A percentile compares a stretch with the other conserved stretches of the same genome.
Evolutionary conservation across 441 rosid genomes (phyloP).

Genomic region (Jatropha podagrica): DNA sequence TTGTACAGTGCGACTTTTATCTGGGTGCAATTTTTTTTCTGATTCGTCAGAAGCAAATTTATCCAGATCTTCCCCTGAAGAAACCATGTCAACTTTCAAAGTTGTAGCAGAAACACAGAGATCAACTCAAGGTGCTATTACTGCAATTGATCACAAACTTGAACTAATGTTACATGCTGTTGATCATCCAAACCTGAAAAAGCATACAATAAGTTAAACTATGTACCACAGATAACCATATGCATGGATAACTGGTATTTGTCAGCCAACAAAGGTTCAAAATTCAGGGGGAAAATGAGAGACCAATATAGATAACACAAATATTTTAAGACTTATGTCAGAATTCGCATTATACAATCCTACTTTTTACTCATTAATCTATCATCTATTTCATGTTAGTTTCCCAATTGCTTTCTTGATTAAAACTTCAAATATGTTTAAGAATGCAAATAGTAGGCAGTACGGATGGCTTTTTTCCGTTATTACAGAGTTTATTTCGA

Average conservation of each 20-base stretch:
- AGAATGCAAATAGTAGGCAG: not conserved
- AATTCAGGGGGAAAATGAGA: not conserved
- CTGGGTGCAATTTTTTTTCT: constrained; percentile 29
- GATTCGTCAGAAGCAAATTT: constrained; percentile 35
- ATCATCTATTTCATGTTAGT: not conserved
- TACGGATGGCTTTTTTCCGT: not conserved
- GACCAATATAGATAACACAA: not conserved
- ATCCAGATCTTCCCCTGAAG: constrained; percentile 38
- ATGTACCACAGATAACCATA: not conserved
- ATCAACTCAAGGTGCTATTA: constrained; percentile 21
- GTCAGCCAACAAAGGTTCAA: not conserved
- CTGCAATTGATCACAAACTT: constrained; percentile 17
- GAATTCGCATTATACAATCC: no score
- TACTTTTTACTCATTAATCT: not conserved
- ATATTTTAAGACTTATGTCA: not conserved
- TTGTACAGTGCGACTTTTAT: constrained; percentile 25
- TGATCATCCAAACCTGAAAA: constrained; percentile 33
- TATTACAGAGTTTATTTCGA: not conserved
- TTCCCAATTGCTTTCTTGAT: not conserved
- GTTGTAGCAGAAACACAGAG: constrained; percentile 29
- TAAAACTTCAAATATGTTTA: not conserved
- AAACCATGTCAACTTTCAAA: constrained; percentile 38
- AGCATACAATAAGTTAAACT: not conserved
- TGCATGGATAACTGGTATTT: not conserved
- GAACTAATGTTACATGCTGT: constrained; percentile 21